A percentile compares a stretch with the other conserved stretches of the same genome.
Conservation (phyloP, 306 rosid genomes). For the Vicia sativa region DNA sequence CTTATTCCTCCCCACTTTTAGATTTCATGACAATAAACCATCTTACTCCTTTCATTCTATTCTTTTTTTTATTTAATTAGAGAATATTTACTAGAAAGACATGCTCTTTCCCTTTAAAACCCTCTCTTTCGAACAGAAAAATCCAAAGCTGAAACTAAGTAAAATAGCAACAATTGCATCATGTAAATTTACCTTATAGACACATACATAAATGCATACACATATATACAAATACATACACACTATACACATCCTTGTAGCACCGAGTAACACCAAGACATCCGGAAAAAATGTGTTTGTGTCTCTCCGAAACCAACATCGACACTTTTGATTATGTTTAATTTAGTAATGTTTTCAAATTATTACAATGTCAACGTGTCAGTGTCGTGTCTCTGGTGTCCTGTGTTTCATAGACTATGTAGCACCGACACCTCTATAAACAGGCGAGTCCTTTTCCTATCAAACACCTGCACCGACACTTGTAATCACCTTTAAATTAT, state of each 20-base stretch:
- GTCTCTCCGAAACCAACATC: too few relatives aligned
- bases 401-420: too few relatives aligned
- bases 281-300: too few relatives aligned
- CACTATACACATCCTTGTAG: not conserved
- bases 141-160: slow-evolving; percentile 21
- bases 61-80: not conserved
- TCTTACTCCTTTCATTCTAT: slow-evolving; percentile 1
- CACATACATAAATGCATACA: not conserved
- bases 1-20: slow-evolving; percentile 5
- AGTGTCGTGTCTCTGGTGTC: too few relatives aligned
- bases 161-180: slow-evolving; percentile 26
- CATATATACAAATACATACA: not conserved
- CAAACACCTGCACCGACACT: too few relatives aligned
- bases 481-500: too few relatives aligned
- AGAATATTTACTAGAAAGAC: not conserved
- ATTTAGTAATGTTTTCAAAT: too few relatives aligned
- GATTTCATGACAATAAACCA: not conserved
- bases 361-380: too few relatives aligned
- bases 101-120: not conserved
- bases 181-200: slow-evolving; percentile 10
- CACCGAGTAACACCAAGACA: too few relatives aligned
- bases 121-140: not conserved
- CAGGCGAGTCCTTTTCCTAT: too few relatives aligned
- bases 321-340: too few relatives aligned
- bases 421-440: too few relatives aligned